Evolutionary conservation across 768 basidiomycete species (phyloP), one percentile per base, ranked within the genome.

Genomic region (Rhodocollybia butyracea): DNA sequence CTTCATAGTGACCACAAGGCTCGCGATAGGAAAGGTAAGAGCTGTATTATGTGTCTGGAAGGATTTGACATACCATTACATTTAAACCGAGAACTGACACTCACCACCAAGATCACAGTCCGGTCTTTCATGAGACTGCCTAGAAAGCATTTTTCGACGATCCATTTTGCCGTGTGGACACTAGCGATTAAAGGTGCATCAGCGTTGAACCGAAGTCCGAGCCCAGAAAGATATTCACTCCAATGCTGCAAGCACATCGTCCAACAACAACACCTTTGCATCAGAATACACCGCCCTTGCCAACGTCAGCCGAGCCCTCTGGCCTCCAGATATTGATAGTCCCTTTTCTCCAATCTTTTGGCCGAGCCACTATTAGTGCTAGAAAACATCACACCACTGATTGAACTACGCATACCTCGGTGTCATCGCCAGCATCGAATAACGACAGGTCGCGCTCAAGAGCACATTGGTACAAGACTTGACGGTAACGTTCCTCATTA

Each of bases 281-380:
- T 64, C 56, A 2, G 72, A 72, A 60, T 81, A 81, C 8, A 81
- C 65, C 2, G 78, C 78, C 24, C 66, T 56, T 7, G 78, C 78
- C 11, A 79, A 63, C 11, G 76, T 76, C 42, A 81, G 68, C 24
- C 79, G 64, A 32, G 67, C 73, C 55, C 76, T 76, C 48, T 76
- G 75, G 30, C 75, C 75, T 24, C 75, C 75, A 7, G 70, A 72
- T 21, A 77, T 55, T 2, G 76, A 81, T 58, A 69, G 34, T 7
- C 83, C 83, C 61, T 80, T 83, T 58, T 85, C 83, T 11, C 83
- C 83, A 17, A 85, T n/a, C n/a, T n/a, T n/a, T n/a, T n/a, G n/a
- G n/a, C n/a, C n/a, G n/a, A n/a, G n/a, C n/a, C n/a, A n/a, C n/a
- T n/a, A n/a, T n/a, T n/a, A n/a, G n/a, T n/a, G n/a, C n/a, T n/a